Evolutionary conservation across 441 rosid species (phyloP).

Genomic region (Erodium texanum): DNA sequence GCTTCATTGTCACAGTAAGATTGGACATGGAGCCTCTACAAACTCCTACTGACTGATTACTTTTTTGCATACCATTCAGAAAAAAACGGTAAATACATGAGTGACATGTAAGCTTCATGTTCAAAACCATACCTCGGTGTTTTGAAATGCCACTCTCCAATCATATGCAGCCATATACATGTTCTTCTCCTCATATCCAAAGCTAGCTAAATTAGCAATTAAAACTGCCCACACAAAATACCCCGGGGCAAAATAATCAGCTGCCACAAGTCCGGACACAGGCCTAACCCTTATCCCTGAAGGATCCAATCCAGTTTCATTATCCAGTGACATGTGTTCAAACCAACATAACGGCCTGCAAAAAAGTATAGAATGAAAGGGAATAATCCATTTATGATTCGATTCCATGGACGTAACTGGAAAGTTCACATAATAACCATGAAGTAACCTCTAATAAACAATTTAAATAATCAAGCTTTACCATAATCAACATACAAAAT

Average conservation of each 20-base stretch:
- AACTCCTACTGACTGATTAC: too few relatives aligned
- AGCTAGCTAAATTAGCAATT: constrained; percentile 83
- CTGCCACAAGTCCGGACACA: constrained; percentile 92
- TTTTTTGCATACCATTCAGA: constrained; percentile 3
- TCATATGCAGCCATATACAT: constrained; percentile 97
- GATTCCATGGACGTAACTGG: too few relatives aligned
- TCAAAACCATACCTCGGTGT: constrained; percentile 58
- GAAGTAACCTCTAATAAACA: neutral
- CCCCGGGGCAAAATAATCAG: constrained; percentile 94
- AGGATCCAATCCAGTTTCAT: constrained; percentile 94
- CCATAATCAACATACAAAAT: neutral
- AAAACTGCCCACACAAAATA: constrained; percentile 98
- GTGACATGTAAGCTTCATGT: neutral
- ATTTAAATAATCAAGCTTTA: neutral
- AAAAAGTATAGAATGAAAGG: neutral
- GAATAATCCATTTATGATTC: too few relatives aligned
- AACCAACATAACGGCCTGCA: constrained; percentile 95
- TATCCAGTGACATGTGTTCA: constrained; percentile 91
- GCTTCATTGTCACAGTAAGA: too few relatives aligned
- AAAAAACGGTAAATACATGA: neutral
- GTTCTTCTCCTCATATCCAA: constrained; percentile 92
- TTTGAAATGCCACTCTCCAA: constrained; percentile 93
- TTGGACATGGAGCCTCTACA: too few relatives aligned
- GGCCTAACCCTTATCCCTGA: constrained; percentile 72
- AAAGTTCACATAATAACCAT: too few relatives aligned